Percentiles rank a stretch among this genome's conserved stretches.
These are phyloP conservation scores for Mycena crocata DNA, from an alignment of 768 basidiomycete species.

Conservation along the genomic window DNA sequence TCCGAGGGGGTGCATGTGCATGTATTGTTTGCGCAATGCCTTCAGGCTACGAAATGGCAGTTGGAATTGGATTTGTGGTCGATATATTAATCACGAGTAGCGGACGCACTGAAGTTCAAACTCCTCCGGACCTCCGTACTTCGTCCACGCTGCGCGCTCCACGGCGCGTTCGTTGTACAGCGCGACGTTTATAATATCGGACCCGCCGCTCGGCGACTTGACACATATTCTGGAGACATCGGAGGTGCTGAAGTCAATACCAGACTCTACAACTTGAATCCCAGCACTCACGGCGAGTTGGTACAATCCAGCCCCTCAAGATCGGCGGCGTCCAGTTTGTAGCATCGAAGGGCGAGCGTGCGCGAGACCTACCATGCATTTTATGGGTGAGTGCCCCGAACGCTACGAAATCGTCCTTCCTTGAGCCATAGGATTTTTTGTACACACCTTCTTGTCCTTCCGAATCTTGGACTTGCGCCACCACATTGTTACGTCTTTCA, in stretches of 20 bases:
- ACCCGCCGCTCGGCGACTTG: not conserved
- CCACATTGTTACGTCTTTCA: not conserved
- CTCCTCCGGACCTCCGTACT: conserved; percentile 38
- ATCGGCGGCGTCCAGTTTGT: conserved; percentile 9
- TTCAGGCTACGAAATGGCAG: not conserved
- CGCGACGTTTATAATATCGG: not conserved
- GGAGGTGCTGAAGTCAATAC: too few relatives aligned
- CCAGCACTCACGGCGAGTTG: not conserved
- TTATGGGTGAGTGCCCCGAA: too few relatives aligned
- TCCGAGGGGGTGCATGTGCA: not conserved
- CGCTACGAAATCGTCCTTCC: too few relatives aligned
- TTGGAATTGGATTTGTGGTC: not conserved
- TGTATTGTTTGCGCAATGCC: not conserved
- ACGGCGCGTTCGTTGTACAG: conserved; percentile 36
- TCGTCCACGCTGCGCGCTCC: conserved; percentile 39
- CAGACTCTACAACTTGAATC: not conserved
- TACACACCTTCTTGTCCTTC: not conserved
- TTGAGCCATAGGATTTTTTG: too few relatives aligned
- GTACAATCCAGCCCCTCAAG: not conserved
- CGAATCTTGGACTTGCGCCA: not conserved
- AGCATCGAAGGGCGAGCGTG: conserved; percentile 7
- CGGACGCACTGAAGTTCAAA: conserved; percentile 34
- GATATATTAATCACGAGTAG: too few relatives aligned
- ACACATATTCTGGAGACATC: not conserved
- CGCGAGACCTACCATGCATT: conserved; percentile 1